Percentiles rank a stretch among this genome's conserved stretches.
These are phyloP conservation scores for Ascochyta clinopodiicola DNA, from an alignment of 2,329 filamentous ascomycete species.

Conservation along the genomic window DNA sequence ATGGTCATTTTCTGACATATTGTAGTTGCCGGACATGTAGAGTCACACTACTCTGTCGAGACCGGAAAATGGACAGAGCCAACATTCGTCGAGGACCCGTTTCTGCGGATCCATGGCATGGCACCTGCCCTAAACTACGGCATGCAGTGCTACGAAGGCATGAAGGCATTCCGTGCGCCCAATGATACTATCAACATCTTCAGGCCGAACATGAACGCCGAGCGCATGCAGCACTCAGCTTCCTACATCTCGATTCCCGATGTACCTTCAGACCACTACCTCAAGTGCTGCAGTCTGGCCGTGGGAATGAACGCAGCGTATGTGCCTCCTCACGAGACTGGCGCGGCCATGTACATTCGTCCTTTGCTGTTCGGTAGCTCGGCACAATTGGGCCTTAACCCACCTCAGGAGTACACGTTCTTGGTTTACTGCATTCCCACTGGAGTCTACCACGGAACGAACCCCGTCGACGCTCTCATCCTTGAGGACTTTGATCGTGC, in stretches of 20 bases:
- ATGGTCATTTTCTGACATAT: background rate
- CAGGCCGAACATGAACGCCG: slow-evolving; percentile 83
- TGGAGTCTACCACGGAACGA: slow-evolving; percentile 89
- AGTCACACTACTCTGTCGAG: slow-evolving; percentile 78
- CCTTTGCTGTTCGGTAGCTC: slow-evolving; percentile 87
- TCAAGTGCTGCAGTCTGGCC: slow-evolving; percentile 77
- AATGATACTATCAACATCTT: slow-evolving; percentile 81
- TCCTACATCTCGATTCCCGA: slow-evolving; percentile 82
- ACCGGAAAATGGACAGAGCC: slow-evolving; percentile 80
- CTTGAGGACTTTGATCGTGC: slow-evolving; percentile 93
- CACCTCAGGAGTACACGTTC: slow-evolving; percentile 92
- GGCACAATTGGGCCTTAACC: slow-evolving; percentile 83
- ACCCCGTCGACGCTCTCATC: slow-evolving; percentile 86
- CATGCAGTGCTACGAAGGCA: slow-evolving; percentile 97
- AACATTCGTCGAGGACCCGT: slow-evolving; percentile 81
- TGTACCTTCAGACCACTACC: slow-evolving; percentile 77
- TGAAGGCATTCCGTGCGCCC: slow-evolving; percentile 90
- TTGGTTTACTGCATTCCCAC: slow-evolving; percentile 89
- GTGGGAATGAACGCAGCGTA: slow-evolving; percentile 88
- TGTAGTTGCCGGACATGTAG: slow-evolving; percentile 90
- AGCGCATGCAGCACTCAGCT: slow-evolving; percentile 83
- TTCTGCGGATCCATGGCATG: slow-evolving; percentile 91
- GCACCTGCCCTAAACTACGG: slow-evolving; percentile 92
- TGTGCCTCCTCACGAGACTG: slow-evolving; percentile 87
- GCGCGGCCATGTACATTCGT: slow-evolving; percentile 90